Evolutionary conservation across 768 basidiomycete genomes (phyloP), one percentile per base, ranked within the genome.

Genomic region (Peribolospora baueri): DNA sequence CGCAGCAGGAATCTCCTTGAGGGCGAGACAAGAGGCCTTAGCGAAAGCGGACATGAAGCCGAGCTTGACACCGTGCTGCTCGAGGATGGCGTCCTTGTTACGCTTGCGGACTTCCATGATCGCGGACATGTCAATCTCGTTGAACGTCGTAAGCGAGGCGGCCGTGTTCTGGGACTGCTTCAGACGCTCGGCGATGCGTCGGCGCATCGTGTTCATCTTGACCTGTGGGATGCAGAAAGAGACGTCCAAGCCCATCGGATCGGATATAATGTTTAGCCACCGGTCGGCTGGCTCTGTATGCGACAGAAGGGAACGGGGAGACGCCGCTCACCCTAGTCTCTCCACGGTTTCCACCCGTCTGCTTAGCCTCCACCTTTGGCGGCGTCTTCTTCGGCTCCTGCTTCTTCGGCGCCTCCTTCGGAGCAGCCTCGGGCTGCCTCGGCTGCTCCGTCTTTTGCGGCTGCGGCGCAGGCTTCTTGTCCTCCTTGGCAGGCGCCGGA

Each of bases 1-100:
- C 51, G 86, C 90, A 3, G 78, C 77, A 8, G 88, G 88, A 59
- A 98, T 84, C 70, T 95, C 90, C 68, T 80, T 76, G 60, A 97
- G 71, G 7, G 85, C 86, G 40, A 95, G 71, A 40, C 75, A 70
- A 50, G 77, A 81, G 3, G 93, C 93, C 62, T 79, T 80, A 47
- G 88, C 83, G 65, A 98, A 97, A 49, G 87, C 88, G 60, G 81
- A 82, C 91, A 98, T 98, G 77, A 83, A 97, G 11, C 93, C 91
- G 59, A 98, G 76, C 69, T 97, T 97, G 68, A 97, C 80, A 52
- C 87, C 90, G 61, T 88, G 82, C 65, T 80, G 76, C 68, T 97
- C 93, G 48, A 87, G 72, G 45, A 95, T 72, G 48, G 76, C 72
- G 59, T 93, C 88, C 74, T 97, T 97, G 78, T 87, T 90, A 66